Conservation (phyloP, 345 rosid genomes). For the Murraya paniculata region DNA sequence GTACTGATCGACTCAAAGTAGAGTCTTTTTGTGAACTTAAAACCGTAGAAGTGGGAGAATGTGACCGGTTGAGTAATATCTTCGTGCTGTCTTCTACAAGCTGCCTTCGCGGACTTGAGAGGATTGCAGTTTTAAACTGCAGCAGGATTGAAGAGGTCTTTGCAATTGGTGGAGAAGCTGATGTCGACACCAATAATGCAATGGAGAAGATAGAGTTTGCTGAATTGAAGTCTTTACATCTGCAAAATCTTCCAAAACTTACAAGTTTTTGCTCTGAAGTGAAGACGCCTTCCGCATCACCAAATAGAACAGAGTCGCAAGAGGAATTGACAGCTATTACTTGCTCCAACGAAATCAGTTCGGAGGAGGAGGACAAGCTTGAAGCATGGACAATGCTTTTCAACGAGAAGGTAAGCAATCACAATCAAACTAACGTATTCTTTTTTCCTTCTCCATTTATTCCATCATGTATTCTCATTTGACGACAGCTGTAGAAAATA, state of each 20-base stretch:
- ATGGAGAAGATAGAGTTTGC: neutral
- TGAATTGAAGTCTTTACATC: neutral
- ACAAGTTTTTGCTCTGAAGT: neutral
- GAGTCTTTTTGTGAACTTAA: conserved; percentile 16
- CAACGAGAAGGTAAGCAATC: neutral
- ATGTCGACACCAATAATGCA: neutral
- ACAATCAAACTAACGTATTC: neutral
- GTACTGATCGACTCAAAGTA: neutral
- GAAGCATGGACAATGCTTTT: neutral
- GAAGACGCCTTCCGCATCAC: neutral
- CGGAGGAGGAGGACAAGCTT: neutral
- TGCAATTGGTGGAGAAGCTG: neutral
- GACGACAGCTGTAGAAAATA: no score
- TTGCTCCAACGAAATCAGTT: neutral
- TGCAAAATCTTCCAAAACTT: neutral
- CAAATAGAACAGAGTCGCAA: neutral
- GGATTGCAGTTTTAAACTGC: conserved; percentile 13
- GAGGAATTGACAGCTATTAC: neutral
- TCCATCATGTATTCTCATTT: no score
- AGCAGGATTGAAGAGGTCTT: conserved; percentile 13
- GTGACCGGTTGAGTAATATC: neutral
- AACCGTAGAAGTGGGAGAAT: neutral
- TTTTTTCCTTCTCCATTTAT: neutral
- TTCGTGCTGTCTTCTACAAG: conserved; percentile 1
- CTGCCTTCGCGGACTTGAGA: conserved; percentile 16